Percentiles rank a stretch among this genome's conserved stretches.
phyloP scores from a whole-genome alignment of 306 rosid genomes.

The Trichosanthes truncata region DNA sequence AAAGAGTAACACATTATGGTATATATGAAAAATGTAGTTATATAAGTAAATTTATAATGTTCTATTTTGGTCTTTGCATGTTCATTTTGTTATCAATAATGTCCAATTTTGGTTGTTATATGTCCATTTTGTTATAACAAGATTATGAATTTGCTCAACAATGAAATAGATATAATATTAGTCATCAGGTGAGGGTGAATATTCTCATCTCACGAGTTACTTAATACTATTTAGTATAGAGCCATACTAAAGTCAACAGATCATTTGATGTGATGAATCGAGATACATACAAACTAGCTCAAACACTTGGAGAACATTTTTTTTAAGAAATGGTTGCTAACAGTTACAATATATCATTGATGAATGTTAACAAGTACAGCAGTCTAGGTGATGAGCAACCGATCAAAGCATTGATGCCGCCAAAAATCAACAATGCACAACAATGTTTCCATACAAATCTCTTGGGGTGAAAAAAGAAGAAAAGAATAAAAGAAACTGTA shows the following conservation, averaged over 20 bases:
- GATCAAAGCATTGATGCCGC: constrained; percentile 1
- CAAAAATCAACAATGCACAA: not conserved
- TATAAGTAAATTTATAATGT: not conserved
- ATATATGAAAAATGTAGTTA: no score
- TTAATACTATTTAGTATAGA: no score
- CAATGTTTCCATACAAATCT: not conserved
- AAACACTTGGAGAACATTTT: no score
- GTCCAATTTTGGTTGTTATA: no score
- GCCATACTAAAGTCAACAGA: not conserved
- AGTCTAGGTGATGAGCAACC: not conserved
- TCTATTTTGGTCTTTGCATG: no score
- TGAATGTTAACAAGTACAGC: not conserved
- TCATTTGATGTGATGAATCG: no score
- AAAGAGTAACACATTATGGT: no score
- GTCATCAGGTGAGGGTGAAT: not conserved
- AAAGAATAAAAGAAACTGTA: constrained; percentile 19
- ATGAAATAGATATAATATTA: not conserved
- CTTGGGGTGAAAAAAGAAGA: not conserved
- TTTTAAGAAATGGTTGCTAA: not conserved
- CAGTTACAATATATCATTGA: not conserved
- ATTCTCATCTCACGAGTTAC: not conserved
- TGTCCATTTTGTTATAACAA: not conserved
- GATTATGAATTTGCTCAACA: not conserved
- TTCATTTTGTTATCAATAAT: no score
- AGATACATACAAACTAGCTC: no score